Conservation (phyloP, 495 filamentous ascomycete genomes). For the Penicillium longicatenatum region DNA sequence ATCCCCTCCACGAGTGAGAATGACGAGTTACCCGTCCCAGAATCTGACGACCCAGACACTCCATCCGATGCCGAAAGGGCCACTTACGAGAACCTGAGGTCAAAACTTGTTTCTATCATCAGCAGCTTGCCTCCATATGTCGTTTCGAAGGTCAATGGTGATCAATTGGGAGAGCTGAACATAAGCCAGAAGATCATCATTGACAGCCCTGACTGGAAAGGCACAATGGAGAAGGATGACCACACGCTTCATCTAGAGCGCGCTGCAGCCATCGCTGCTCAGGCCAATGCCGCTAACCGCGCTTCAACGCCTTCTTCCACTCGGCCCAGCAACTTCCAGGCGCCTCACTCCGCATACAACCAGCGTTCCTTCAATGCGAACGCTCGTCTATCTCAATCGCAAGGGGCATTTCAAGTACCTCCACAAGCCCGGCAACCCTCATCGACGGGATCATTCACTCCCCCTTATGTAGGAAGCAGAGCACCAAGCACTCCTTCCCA, state of each 20-base stretch:
- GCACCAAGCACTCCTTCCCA: conserved; percentile 49
- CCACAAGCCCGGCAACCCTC: conserved; percentile 47
- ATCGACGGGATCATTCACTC: conserved; percentile 33
- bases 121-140: conserved; percentile 79
- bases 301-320: conserved; percentile 34
- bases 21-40: conserved; percentile 33
- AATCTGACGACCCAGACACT: conserved; percentile 45
- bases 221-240: conserved; percentile 88
- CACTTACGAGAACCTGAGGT: conserved; percentile 74
- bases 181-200: conserved; percentile 81
- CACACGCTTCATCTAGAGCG: conserved; percentile 44
- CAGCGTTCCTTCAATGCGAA: conserved; percentile 38
- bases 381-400: conserved; percentile 34
- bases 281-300: conserved; percentile 31
- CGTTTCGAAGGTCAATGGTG: conserved; percentile 81
- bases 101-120: conserved; percentile 72
- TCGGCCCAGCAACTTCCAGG: conserved; percentile 34
- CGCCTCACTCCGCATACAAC: conserved; percentile 34
- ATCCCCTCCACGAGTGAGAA: conserved; percentile 41
- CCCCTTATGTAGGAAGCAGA: conserved; percentile 38
- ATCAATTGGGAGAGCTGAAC: conserved; percentile 77
- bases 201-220: conserved; percentile 68
- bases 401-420: conserved; percentile 39
- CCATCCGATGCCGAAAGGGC: conserved; percentile 67
- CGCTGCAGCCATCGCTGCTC: conserved; percentile 31